Conservation (phyloP, 2,329 filamentous ascomycete genomes). For the Domatiomyces catenatus region DNA sequence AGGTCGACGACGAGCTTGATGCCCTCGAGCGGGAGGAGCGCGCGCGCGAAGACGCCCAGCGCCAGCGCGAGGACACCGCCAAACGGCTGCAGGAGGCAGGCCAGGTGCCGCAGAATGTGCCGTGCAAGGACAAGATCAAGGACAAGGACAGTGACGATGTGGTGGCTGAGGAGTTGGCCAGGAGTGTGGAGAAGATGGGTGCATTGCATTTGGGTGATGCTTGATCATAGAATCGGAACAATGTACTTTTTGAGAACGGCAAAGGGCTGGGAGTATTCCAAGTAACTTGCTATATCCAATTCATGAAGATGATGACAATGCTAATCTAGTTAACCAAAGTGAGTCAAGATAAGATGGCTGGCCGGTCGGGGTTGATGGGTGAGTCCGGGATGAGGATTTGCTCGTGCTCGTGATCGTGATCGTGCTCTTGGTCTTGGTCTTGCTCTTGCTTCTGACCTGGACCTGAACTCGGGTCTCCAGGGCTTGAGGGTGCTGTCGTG, state of each 20-base stretch:
- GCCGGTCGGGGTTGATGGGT: not conserved
- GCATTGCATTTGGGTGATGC: constrained; percentile 6
- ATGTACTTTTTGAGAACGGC: not conserved
- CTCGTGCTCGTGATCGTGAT: not conserved
- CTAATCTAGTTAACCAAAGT: too few species aligned
- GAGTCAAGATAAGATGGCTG: not conserved
- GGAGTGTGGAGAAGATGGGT: constrained; percentile 13
- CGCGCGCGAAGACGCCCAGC: constrained; percentile 28
- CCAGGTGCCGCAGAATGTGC: not conserved
- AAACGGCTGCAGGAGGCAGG: constrained; percentile 15
- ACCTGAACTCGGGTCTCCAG: too few species aligned
- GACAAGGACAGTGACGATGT: constrained; percentile 1
- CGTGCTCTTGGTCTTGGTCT: not conserved
- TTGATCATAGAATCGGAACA: not conserved
- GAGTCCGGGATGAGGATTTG: not conserved
- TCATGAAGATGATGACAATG: not conserved
- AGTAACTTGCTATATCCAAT: not conserved
- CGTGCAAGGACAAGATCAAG: not conserved
- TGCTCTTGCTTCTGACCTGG: too few species aligned
- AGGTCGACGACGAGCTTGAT: constrained; percentile 78
- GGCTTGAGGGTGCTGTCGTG: not conserved
- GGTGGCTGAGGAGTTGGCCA: constrained; percentile 8
- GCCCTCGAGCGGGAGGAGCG: constrained; percentile 50
- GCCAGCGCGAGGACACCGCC: constrained; percentile 20
- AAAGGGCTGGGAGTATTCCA: too few species aligned